Evolutionary conservation across 2,329 filamentous ascomycete genomes (phyloP), one percentile per base, ranked within the genome.

Genomic region (Trichoderma oligosporum): DNA sequence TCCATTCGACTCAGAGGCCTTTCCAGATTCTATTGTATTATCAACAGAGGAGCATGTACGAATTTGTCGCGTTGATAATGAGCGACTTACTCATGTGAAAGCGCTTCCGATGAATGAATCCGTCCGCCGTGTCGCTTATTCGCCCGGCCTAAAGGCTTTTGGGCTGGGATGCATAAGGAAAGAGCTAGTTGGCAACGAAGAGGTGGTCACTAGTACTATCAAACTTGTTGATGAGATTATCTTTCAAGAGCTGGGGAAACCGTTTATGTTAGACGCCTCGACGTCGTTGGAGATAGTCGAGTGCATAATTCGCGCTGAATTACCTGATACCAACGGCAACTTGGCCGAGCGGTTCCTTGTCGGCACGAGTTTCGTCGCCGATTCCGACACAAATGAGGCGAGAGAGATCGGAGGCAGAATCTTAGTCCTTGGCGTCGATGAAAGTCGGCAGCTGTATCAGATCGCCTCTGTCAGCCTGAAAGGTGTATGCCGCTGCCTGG

Each of bases 171-270:
- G 89, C 25, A 89, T 97, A 59, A 85, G 86, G 61, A 84, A 91
- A 14, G 84, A 87, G 52, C 73, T 97, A 1, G 73, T 80, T 9
- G 75, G 83, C 7, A 88, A 88, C 12, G 84, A 85, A 62, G 94
- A 99, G 70, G 73, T 86, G 3, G 80, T 96, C 11, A 82, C 83
- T 8, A 93, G 89, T 65, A 85, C 86, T n/a, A 89, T 99, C 67
- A 87, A 87, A 65, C 81, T 99, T 1, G 91, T 95, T 1, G 93
- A 99, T 65, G 94, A 97, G 67, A 84, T 97, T 31, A 77, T 90
- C 16, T 96, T 97, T 71, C 84, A 88, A 60, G 82, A 87, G 51
- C 78, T 97, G 0, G 90, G 84, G 1, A 73, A 88, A 63, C 83
- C 85, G 0, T 87, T 89, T 61, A 70, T 80, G 6, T 74, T 97